phyloP scores from a whole-genome alignment of 441 rosid genomes.

The Populus trichocarpa region DNA sequence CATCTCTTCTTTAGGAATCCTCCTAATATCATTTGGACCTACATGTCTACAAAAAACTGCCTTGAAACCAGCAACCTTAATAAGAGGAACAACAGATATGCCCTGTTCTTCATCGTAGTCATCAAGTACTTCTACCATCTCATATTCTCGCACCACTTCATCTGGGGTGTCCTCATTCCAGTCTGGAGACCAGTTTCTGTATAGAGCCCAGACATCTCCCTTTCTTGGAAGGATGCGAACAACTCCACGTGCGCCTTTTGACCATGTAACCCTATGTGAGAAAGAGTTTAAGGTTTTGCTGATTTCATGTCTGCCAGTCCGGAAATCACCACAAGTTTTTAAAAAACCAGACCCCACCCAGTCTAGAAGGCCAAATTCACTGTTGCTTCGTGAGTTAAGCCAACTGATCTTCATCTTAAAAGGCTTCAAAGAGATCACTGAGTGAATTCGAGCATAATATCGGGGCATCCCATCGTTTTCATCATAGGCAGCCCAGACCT shows the following conservation, averaged over 20 bases:
- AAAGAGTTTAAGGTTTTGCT: constrained; percentile 58
- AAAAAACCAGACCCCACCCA: constrained; percentile 85
- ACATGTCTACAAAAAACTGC: constrained; percentile 53
- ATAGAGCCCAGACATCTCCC: constrained; percentile 93
- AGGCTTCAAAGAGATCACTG: constrained; percentile 67
- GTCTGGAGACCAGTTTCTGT: constrained; percentile 85
- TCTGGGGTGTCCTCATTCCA: constrained; percentile 68
- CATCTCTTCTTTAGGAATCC: constrained; percentile 73
- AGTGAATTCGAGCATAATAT: constrained; percentile 78
- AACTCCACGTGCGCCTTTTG: constrained; percentile 66
- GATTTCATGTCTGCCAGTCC: constrained; percentile 57
- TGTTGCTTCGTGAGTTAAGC: no score
- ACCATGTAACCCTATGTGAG: constrained; percentile 80
- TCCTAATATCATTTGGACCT: constrained; percentile 40
- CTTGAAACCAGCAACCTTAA: constrained; percentile 70
- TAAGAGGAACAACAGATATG: constrained; percentile 50
- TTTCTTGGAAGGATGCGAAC: constrained; percentile 64
- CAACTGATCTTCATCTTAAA: constrained; percentile 32
- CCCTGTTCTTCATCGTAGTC: constrained; percentile 61
- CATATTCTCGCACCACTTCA: constrained; percentile 71
- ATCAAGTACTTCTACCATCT: constrained; percentile 89
- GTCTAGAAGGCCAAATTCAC: constrained; percentile 45
- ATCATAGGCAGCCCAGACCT: constrained; percentile 95
- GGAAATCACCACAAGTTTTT: constrained; percentile 86
- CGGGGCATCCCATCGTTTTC: constrained; percentile 92